Base-by-base conservation (phyloP, 345 rosid species). In the Eucalyptus pumila region DNA sequence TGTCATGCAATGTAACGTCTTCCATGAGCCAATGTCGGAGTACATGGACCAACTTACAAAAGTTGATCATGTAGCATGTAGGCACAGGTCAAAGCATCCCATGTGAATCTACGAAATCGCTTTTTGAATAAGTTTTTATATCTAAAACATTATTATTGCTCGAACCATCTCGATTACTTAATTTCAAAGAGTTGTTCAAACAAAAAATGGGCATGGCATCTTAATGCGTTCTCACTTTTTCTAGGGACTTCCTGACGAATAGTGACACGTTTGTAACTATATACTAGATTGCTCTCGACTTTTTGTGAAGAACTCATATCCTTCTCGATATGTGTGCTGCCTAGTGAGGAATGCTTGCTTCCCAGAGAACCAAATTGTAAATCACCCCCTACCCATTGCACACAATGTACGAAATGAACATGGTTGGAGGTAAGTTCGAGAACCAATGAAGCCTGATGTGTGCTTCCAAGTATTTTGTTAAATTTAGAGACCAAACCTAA, bases 41-140 rank as follows among this genome's bases (percentile, higher is more conserved):
- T 40, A 40, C 3, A 8, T 65, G 9, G 37, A n/a, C 76, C 16
- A n/a, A 2, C 16, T 65, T 65, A 15, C 76, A n/a, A n/a, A 65
- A 40, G 83, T 76, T 21, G 30, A 40, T 40, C 42, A 40, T 11
- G 27, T 40, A 21, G 47, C 83, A 76, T 40, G 47, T 3, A 76
- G 47, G 83, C 47, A 6, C 3, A 3, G 24, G 6, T 37, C 14
- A 23, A 37, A 37, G 23, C 47, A 76, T 37, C 27, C 83, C 83
- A 40, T 9, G 6, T 17, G 42, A 69, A 32, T 16, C 12, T 16
- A 9, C 7, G 6, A 3, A 34, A 69, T 69, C 13, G 0, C 24
- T 69, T 34, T 15, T 0, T 14, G 4, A 65, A 14, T n/a, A 1
- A 0, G 5, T 65, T 65, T 65, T 65, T 2, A 15, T n/a, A 65